Conservation (phyloP, 164 flowering plant species). For the Echeveria elegans region DNA sequence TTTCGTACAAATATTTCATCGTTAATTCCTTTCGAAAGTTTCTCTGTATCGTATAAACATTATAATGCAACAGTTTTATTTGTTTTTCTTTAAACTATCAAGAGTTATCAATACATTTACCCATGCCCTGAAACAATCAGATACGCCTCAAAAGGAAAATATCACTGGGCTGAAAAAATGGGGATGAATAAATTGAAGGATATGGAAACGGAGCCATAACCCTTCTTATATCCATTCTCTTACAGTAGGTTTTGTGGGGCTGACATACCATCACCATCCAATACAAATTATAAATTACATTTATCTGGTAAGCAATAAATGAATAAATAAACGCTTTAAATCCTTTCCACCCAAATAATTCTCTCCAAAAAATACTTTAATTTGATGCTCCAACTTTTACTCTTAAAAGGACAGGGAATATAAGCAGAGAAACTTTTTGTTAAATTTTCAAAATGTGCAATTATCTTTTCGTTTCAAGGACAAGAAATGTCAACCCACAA, state of each 20-base stretch:
- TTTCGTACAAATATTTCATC: too few relatives aligned
- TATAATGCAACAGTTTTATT: too few relatives aligned
- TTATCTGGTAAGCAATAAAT: neutral
- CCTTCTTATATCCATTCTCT: neutral
- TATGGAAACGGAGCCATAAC: slow-evolving; percentile 7
- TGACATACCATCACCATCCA: neutral
- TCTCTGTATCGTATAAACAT: too few relatives aligned
- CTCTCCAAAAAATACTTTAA: neutral
- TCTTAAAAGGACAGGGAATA: neutral
- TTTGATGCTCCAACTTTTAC: neutral
- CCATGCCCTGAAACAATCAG: neutral
- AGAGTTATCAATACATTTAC: too few relatives aligned
- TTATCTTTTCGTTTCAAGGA: neutral
- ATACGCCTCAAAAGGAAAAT: neutral
- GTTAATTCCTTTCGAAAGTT: too few relatives aligned
- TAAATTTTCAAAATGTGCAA: neutral
- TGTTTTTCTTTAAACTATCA: too few relatives aligned
- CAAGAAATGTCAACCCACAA: slow-evolving; percentile 5
- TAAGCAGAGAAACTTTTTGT: neutral
- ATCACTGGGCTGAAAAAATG: neutral
- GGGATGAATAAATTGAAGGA: neutral
- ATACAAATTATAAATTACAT: neutral
- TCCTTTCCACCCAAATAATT: neutral
- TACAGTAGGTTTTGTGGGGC: slow-evolving; percentile 6
- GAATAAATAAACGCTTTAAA: neutral